These are phyloP conservation scores for Fusarium sp. DNA, from an alignment of 2,329 filamentous ascomycete species.

Conservation along the genomic window DNA sequence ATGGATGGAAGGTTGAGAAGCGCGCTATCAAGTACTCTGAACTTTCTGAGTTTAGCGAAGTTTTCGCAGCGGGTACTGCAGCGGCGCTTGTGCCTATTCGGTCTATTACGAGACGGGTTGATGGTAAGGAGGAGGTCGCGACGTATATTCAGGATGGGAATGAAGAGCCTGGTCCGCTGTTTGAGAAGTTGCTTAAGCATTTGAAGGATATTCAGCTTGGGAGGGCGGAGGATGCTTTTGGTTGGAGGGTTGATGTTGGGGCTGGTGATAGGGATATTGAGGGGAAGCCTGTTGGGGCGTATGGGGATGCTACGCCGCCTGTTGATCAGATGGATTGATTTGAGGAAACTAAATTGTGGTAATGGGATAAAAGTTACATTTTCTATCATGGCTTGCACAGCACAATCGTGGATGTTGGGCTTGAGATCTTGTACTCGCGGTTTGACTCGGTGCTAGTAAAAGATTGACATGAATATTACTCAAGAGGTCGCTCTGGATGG, in stretches of 20 bases:
- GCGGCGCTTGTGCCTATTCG: conserved; percentile 92
- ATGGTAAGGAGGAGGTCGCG: conserved; percentile 59
- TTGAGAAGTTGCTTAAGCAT: conserved; percentile 76
- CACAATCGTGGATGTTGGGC: too few relatives aligned
- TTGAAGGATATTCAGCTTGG: conserved; percentile 90
- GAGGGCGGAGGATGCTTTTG: conserved; percentile 79
- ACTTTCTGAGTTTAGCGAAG: conserved; percentile 70
- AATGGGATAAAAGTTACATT: not conserved
- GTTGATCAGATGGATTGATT: conserved; percentile 51
- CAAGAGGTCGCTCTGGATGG: too few relatives aligned
- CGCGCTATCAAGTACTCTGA: conserved; percentile 74
- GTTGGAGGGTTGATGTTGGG: conserved; percentile 71
- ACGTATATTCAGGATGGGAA: conserved; percentile 66
- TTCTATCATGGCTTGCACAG: too few relatives aligned
- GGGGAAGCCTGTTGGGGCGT: conserved; percentile 34
- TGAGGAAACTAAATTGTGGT: not conserved
- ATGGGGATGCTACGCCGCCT: conserved; percentile 46
- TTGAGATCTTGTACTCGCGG: too few relatives aligned
- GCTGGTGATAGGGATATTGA: conserved; percentile 59
- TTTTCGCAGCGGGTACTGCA: conserved; percentile 92
- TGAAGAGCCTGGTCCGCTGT: conserved; percentile 79
- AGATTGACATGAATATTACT: too few relatives aligned
- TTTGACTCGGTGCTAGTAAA: too few relatives aligned
- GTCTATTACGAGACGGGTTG: conserved; percentile 79
- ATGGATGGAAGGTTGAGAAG: conserved; percentile 87